These are phyloP conservation scores for Camellia lanceoleosa DNA, from an alignment of 148 eudicot species.

Conservation along the genomic window DNA sequence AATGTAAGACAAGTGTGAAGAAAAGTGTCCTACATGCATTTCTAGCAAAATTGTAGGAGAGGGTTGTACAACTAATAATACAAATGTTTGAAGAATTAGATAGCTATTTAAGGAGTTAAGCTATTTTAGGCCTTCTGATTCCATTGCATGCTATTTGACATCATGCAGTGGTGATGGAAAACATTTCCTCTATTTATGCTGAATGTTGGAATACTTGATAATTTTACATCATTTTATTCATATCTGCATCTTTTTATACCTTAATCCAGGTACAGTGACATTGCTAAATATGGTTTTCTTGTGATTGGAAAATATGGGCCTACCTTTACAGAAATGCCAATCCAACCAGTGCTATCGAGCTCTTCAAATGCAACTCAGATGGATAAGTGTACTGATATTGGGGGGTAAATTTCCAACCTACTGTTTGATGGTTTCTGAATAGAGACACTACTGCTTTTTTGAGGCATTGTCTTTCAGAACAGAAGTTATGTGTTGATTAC, in stretches of 20 bases:
- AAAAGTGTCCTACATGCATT: too few relatives aligned
- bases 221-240: too few relatives aligned
- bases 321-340: conserved; percentile 20
- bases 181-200: too few relatives aligned
- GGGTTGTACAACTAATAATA: too few relatives aligned
- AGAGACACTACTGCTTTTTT: background rate
- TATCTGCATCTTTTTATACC: too few relatives aligned
- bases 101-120: too few relatives aligned
- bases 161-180: too few relatives aligned
- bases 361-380: conserved; percentile 27
- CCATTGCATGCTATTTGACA: too few relatives aligned
- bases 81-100: too few relatives aligned
- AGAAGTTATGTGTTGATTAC: background rate
- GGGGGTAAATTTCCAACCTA: conserved; percentile 46
- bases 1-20: too few relatives aligned
- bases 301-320: conserved; percentile 54
- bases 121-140: background rate
- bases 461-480: background rate
- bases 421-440: conserved; percentile 7
- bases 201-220: too few relatives aligned
- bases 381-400: conserved; percentile 64
- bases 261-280: conserved; percentile 77
- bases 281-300: conserved; percentile 77
- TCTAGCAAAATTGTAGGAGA: too few relatives aligned
- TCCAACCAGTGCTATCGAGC: conserved; percentile 30